Percentiles rank a stretch among this genome's conserved stretches.
These are phyloP conservation scores for Cutaneotrichosporon sp. DNA, from an alignment of 1,284 basidiomycete species.

Conservation along the genomic window DNA sequence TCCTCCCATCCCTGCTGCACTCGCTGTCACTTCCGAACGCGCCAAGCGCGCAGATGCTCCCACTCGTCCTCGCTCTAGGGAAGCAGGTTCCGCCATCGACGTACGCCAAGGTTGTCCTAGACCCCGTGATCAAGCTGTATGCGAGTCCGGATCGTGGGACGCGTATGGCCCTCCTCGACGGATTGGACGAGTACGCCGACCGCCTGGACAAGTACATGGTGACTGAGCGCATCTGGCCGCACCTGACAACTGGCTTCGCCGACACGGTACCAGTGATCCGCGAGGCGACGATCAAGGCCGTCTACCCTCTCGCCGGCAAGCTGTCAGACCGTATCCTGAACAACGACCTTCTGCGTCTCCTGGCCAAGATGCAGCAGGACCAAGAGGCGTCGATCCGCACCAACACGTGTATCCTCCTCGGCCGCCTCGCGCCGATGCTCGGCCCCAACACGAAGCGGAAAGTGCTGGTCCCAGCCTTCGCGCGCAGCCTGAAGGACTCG, in stretches of 20 bases:
- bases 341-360: conserved; percentile 88
- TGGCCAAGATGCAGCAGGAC: conserved; percentile 91
- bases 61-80: conserved; percentile 77
- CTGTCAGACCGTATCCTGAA: conserved; percentile 89
- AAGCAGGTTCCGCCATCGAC: conserved; percentile 69
- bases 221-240: conserved; percentile 86
- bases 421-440: conserved; percentile 80
- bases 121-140: conserved; percentile 78
- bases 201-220: conserved; percentile 83
- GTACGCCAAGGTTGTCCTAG: conserved; percentile 68
- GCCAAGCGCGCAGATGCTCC: conserved; percentile 73
- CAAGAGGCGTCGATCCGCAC: conserved; percentile 92
- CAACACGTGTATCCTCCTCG: conserved; percentile 95
- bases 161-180: conserved; percentile 88
- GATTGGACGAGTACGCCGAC: conserved; percentile 77
- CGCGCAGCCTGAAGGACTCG: conserved; percentile 81
- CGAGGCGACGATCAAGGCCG: conserved; percentile 88
- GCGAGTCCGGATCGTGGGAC: conserved; percentile 87
- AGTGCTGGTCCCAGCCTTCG: conserved; percentile 92
- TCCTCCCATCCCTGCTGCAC: conserved; percentile 82
- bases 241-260: conserved; percentile 90
- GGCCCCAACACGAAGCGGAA: conserved; percentile 88
- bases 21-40: conserved; percentile 82
- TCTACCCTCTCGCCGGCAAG: conserved; percentile 83
- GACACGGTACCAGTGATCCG: conserved; percentile 92